phyloP scores from a whole-genome alignment of 768 basidiomycete genomes.

The Calvatia gigantea region DNA sequence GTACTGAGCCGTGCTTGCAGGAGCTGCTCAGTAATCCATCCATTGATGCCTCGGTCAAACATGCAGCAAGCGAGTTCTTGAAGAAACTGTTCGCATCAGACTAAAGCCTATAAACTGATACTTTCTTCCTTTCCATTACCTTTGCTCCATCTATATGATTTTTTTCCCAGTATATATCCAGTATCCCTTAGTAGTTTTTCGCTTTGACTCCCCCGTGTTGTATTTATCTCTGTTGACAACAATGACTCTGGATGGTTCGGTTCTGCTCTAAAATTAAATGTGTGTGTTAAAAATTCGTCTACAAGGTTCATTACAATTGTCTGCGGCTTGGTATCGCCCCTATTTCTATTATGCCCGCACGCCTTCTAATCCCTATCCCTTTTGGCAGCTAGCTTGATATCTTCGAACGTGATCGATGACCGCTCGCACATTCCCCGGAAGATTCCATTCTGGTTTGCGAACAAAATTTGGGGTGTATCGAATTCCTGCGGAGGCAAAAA shows the following conservation, averaged over 20 bases:
- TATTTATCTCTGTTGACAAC: conserved; percentile 6
- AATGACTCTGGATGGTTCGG: conserved; percentile 8
- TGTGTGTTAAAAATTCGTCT: neutral
- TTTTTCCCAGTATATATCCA: conserved; percentile 6
- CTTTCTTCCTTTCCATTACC: neutral
- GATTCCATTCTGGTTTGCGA: conserved; percentile 52
- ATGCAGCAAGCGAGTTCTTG: conserved; percentile 68
- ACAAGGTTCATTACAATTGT: neutral
- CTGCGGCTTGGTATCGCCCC: too few species aligned
- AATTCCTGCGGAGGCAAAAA: conserved; percentile 55
- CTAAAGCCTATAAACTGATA: neutral
- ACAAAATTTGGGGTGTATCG: conserved; percentile 72
- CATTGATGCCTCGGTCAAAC: conserved; percentile 58
- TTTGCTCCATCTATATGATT: neutral
- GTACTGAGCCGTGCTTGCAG: conserved; percentile 19
- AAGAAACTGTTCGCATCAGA: conserved; percentile 40
- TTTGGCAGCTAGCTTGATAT: conserved; percentile 44
- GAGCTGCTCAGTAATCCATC: conserved; percentile 58
- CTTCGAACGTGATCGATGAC: conserved; percentile 71
- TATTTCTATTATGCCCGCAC: too few species aligned
- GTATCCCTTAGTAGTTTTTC: neutral
- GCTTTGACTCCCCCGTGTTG: conserved; percentile 5
- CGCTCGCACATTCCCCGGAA: conserved; percentile 87
- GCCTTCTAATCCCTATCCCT: neutral
- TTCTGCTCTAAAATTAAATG: conserved; percentile 2